Conservation (phyloP, 495 filamentous ascomycete species). For the Xylaria flabelliformis region DNA sequence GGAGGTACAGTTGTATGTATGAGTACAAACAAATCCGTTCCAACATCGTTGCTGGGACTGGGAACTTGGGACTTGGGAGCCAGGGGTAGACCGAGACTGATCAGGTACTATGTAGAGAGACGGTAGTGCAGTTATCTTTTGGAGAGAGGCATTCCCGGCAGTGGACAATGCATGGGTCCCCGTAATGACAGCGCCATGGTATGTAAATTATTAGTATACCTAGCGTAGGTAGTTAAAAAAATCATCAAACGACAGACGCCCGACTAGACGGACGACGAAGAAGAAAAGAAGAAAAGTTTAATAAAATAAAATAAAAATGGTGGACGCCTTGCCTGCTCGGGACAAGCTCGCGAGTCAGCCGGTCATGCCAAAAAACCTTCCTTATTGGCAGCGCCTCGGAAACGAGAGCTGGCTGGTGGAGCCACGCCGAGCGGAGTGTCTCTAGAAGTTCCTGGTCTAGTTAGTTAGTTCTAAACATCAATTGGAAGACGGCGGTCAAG, state of each 20-base stretch:
- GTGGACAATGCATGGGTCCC: constrained; percentile 16
- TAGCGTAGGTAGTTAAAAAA: constrained; percentile 2
- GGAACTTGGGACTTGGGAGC: constrained; percentile 2
- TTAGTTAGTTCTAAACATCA: constrained; percentile 22
- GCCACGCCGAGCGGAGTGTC: constrained; percentile 39
- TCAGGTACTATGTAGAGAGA: constrained; percentile 22
- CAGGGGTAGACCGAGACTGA: constrained; percentile 11
- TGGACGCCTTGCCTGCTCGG: constrained; percentile 11
- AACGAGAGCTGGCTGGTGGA: constrained; percentile 41
- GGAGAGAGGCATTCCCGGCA: constrained; percentile 14
- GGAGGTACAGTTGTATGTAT: constrained; percentile 20
- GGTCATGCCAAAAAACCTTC: constrained; percentile 3
- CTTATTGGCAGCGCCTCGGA: constrained; percentile 30
- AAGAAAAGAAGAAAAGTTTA: not conserved
- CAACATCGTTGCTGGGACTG: constrained; percentile 24
- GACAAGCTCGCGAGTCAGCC: constrained; percentile 24
- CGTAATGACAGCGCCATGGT: constrained; percentile 9
- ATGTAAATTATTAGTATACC: constrained; percentile 2
- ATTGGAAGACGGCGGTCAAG: constrained; percentile 35
- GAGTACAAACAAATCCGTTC: constrained; percentile 2
- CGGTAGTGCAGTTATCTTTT: constrained; percentile 15
- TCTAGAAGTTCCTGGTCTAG: constrained; percentile 31
- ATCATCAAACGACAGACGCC: constrained; percentile 8
- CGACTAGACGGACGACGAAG: constrained; percentile 9
- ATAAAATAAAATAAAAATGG: constrained; percentile 4